Percentiles rank a stretch among this genome's conserved stretches.
phyloP scores from a whole-genome alignment of 805 yeast genomes.

The Metschnikowia henanensis region DNA sequence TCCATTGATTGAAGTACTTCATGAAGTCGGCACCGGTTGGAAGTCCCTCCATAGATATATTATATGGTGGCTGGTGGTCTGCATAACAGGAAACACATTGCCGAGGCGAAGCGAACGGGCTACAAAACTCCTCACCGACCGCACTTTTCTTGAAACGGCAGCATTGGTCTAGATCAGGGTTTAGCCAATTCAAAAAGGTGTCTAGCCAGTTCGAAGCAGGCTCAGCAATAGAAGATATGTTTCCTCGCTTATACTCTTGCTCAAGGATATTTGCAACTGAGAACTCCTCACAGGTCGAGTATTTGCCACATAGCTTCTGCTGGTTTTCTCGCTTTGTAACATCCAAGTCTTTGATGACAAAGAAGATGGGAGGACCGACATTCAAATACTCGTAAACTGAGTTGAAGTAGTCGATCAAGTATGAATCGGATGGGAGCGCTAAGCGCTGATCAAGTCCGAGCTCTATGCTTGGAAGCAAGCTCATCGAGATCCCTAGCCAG shows the following conservation, averaged over 20 bases:
- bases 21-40: conserved; percentile 74
- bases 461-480: conserved; percentile 64
- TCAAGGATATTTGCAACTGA: conserved; percentile 82
- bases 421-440: conserved; percentile 84
- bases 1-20: conserved; percentile 78
- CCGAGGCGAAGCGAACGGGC: conserved; percentile 65
- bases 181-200: conserved; percentile 83
- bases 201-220: conserved; percentile 94
- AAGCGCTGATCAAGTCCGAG: conserved; percentile 88
- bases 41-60: conserved; percentile 74
- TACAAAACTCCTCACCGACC: conserved; percentile 52
- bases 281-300: conserved; percentile 75
- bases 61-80: conserved; percentile 60
- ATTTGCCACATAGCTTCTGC: conserved; percentile 80
- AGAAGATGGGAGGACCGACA: conserved; percentile 91
- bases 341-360: conserved; percentile 71
- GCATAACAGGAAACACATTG: conserved; percentile 74
- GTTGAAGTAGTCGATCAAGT: conserved; percentile 75
- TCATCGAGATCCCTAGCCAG: conserved; percentile 68
- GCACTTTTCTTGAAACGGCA: conserved; percentile 61
- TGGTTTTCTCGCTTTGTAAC: conserved; percentile 63
- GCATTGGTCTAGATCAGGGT: conserved; percentile 84
- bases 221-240: conserved; percentile 65
- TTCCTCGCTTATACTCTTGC: conserved; percentile 73
- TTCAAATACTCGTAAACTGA: conserved; percentile 72